Evolutionary conservation across 257 asterid species (phyloP).

Genomic region (Rubia yunnanensis): DNA sequence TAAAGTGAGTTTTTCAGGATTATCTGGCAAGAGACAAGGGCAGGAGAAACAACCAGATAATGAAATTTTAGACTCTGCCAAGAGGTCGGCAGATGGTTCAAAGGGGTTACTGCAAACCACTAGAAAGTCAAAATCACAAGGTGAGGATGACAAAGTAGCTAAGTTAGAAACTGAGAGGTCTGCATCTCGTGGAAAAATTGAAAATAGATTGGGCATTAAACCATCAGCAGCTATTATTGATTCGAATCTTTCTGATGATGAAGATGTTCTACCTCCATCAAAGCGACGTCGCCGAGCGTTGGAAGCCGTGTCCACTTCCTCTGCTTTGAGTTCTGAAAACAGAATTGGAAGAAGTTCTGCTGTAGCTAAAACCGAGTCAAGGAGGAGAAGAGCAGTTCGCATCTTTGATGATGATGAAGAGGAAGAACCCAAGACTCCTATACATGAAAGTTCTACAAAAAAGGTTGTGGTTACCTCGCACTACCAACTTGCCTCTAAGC

Average conservation of each 20-base stretch:
- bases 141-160: slow-evolving; percentile 26
- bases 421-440: slow-evolving; percentile 88
- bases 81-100: slow-evolving; percentile 37
- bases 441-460: slow-evolving; percentile 64
- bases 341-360: slow-evolving; percentile 29
- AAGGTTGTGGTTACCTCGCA: slow-evolving; percentile 36
- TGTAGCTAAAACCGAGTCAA: slow-evolving; percentile 26
- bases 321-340: slow-evolving; percentile 28
- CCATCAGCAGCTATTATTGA: slow-evolving; percentile 29
- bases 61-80: slow-evolving; percentile 31
- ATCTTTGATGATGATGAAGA: slow-evolving; percentile 58
- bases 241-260: slow-evolving; percentile 42
- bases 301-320: slow-evolving; percentile 27
- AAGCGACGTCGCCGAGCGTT: slow-evolving; percentile 56
- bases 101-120: slow-evolving; percentile 20
- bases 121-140: slow-evolving; percentile 26
- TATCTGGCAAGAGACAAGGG: slow-evolving; percentile 42
- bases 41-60: slow-evolving; percentile 28
- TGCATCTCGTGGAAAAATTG: slow-evolving; percentile 28
- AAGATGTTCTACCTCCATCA: slow-evolving; percentile 61
- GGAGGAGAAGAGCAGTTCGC: slow-evolving; percentile 93
- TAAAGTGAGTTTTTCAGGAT: slow-evolving; percentile 19
- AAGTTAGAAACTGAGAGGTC: slow-evolving; percentile 25
- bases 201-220: slow-evolving; percentile 20
- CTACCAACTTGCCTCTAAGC: slow-evolving; percentile 33